phyloP scores from a whole-genome alignment of 177 flowering plant species.

The Vitis hybrid region DNA sequence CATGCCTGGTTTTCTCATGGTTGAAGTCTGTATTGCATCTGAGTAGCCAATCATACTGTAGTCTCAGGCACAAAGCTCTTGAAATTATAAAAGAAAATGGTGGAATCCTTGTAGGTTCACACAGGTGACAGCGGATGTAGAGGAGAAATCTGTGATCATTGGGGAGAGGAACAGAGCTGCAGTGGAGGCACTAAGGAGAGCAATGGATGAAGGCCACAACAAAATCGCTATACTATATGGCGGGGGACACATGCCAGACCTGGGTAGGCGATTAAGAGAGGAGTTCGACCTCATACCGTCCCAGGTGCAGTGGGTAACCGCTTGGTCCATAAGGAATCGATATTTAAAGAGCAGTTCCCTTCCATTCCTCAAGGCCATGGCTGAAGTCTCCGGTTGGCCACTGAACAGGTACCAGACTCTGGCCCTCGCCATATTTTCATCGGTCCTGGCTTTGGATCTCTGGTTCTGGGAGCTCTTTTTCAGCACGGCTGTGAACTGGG shows the following conservation, averaged over 20 bases:
- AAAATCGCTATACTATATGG: constrained; percentile 87
- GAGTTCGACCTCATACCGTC: constrained; percentile 81
- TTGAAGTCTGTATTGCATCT: no score
- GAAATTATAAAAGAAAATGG: no score
- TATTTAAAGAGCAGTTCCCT: constrained; percentile 46
- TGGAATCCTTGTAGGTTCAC: constrained; percentile 58
- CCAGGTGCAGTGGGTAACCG: constrained; percentile 79
- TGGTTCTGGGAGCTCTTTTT: constrained; percentile 96
- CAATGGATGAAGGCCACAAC: constrained; percentile 67
- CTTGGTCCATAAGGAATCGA: constrained; percentile 80
- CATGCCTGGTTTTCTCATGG: background rate
- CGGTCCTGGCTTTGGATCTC: constrained; percentile 85
- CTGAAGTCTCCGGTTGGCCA: constrained; percentile 83
- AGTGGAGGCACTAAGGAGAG: constrained; percentile 54
- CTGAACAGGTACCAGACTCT: constrained; percentile 86
- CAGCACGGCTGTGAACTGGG: constrained; percentile 54
- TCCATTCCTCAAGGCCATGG: constrained; percentile 73
- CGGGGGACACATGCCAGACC: constrained; percentile 98
- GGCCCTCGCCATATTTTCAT: constrained; percentile 78
- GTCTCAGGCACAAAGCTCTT: no score
- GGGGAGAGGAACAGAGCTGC: constrained; percentile 95
- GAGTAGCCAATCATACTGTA: background rate
- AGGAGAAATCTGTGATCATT: constrained; percentile 81
- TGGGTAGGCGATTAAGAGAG: constrained; percentile 81
- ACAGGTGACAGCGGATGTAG: constrained; percentile 64